phyloP scores from a whole-genome alignment of 257 asterid genomes.

The Parsonsia alboflavescens region DNA sequence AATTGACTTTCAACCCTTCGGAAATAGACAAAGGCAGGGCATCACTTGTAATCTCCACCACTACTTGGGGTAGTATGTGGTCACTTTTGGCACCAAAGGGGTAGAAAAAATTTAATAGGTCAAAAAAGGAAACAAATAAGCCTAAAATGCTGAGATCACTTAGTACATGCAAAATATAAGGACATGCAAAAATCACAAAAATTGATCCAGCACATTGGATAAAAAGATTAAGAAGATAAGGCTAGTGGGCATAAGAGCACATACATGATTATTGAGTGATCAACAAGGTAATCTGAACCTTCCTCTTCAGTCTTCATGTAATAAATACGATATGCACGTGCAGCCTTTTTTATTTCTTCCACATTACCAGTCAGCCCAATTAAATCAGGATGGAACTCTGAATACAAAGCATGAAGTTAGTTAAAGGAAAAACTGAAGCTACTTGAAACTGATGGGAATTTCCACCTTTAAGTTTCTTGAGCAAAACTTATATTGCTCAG shows the following conservation, averaged over 20 bases:
- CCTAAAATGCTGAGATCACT: background rate
- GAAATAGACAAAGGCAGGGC: no score
- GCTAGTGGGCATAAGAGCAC: slow-evolving; percentile 21
- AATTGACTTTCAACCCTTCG: no score
- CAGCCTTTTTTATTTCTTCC: slow-evolving; percentile 72
- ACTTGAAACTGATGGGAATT: background rate
- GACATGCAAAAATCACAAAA: background rate
- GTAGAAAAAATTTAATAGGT: background rate
- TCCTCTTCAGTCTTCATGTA: slow-evolving; percentile 96
- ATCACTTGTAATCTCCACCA: background rate
- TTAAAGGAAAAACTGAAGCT: background rate
- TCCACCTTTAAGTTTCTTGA: background rate
- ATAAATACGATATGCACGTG: slow-evolving; percentile 93
- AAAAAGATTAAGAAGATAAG: background rate
- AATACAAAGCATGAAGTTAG: slow-evolving; percentile 9
- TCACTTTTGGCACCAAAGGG: background rate
- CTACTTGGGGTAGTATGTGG: background rate
- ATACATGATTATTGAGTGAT: slow-evolving; percentile 94
- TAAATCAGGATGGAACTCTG: slow-evolving; percentile 88
- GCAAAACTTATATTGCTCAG: background rate
- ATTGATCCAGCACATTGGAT: background rate
- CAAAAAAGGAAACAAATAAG: background rate
- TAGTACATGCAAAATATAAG: background rate
- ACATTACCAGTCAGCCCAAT: slow-evolving; percentile 78
- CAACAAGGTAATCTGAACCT: slow-evolving; percentile 90